Percentiles rank a stretch among this genome's conserved stretches.
These are phyloP conservation scores for Erodium texanum DNA, from an alignment of 441 rosid genomes.

Conservation along the genomic window DNA sequence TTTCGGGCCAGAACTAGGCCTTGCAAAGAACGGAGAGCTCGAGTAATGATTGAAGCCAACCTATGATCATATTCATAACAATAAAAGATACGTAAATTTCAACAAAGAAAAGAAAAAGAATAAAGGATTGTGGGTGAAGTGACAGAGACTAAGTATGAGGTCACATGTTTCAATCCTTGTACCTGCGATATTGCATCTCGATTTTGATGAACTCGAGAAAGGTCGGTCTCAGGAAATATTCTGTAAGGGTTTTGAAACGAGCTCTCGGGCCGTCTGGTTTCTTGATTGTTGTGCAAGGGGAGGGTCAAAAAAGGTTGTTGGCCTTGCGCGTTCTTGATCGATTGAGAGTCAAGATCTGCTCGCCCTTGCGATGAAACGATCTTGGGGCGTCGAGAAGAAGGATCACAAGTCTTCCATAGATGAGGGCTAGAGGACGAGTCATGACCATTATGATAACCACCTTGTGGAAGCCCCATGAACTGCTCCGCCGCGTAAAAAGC, in stretches of 20 bases:
- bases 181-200: too few relatives aligned
- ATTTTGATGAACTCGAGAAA: conserved; percentile 6
- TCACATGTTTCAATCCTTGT: too few relatives aligned
- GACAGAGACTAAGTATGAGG: too few relatives aligned
- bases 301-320: not conserved
- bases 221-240: not conserved
- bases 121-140: too few relatives aligned
- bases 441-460: not conserved
- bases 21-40: conserved; percentile 4
- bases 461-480: conserved; percentile 1
- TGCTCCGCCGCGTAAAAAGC: conserved; percentile 3
- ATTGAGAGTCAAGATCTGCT: not conserved
- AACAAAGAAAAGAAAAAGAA: too few relatives aligned
- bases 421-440: conserved; percentile 4
- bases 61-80: not conserved
- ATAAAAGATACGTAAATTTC: too few relatives aligned
- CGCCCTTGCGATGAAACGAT: not conserved
- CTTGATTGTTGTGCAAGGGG: not conserved
- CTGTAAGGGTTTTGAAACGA: not conserved
- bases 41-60: conserved; percentile 5
- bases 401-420: not conserved
- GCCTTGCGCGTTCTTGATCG: too few relatives aligned
- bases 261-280: not conserved
- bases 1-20: conserved; percentile 2
- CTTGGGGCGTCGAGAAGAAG: not conserved